phyloP scores from a whole-genome alignment of 495 filamentous ascomycete species.

The Chaetomidium leptoderma region DNA sequence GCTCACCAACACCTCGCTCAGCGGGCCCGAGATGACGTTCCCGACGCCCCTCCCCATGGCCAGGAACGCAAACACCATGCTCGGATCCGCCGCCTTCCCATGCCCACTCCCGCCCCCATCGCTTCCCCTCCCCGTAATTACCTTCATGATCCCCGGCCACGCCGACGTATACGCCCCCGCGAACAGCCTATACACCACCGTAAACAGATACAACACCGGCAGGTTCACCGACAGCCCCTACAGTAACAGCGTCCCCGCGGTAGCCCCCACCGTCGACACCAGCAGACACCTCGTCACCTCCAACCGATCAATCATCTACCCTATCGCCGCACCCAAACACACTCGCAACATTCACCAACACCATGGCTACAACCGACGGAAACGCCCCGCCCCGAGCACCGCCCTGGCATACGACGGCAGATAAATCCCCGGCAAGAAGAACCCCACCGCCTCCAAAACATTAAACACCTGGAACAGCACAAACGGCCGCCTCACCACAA shows the following conservation, averaged over 20 bases:
- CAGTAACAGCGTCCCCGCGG: constrained; percentile 57
- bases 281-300: constrained; percentile 58
- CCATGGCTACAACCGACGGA: constrained; percentile 48
- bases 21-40: constrained; percentile 56
- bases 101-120: background rate
- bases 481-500: too few relatives aligned
- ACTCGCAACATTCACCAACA: constrained; percentile 55
- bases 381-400: too few relatives aligned
- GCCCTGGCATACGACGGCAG: background rate
- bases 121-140: constrained; percentile 43
- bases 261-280: constrained; percentile 52
- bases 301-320: constrained; percentile 56
- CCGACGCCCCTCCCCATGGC: constrained; percentile 64
- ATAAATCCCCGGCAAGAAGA: constrained; percentile 1
- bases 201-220: constrained; percentile 59
- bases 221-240: constrained; percentile 60
- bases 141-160: constrained; percentile 58
- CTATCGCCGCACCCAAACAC: constrained; percentile 55
- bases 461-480: background rate
- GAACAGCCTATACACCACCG: constrained; percentile 64
- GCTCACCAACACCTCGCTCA: constrained; percentile 54
- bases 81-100: constrained; percentile 28
- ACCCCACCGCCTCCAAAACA: background rate
- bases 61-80: constrained; percentile 58
- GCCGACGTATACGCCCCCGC: constrained; percentile 45